phyloP scores from a whole-genome alignment of 2,329 filamentous ascomycete genomes.

The Sordariomycetes sp. region DNA sequence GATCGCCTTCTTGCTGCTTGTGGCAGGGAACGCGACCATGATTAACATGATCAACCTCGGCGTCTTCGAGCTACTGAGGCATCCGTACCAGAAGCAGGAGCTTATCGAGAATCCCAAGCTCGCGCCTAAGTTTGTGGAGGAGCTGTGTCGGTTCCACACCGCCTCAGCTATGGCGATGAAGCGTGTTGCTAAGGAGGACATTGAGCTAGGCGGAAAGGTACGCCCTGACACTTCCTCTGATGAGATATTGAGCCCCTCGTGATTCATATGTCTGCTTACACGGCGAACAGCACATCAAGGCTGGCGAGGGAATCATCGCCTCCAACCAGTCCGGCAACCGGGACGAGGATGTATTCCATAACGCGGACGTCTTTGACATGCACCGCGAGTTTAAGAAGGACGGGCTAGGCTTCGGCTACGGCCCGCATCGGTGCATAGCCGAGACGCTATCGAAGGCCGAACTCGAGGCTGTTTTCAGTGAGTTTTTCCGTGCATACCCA shows the following conservation, averaged over 20 bases:
- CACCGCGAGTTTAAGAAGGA: slow-evolving; percentile 21
- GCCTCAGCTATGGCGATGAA: slow-evolving; percentile 34
- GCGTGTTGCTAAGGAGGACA: slow-evolving; percentile 33
- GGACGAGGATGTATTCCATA: slow-evolving; percentile 29
- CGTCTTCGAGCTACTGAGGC: slow-evolving; percentile 29
- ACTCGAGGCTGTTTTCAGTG: slow-evolving; percentile 30
- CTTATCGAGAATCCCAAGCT: slow-evolving; percentile 27
- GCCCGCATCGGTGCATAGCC: slow-evolving; percentile 32
- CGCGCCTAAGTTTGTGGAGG: slow-evolving; percentile 29
- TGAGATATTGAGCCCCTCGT: not conserved
- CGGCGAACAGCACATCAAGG: slow-evolving; percentile 20
- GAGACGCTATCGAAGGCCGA: slow-evolving; percentile 31
- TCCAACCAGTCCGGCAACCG: slow-evolving; percentile 35
- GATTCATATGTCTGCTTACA: not conserved
- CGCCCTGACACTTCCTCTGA: not conserved
- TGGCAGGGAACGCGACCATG: slow-evolving; percentile 41
- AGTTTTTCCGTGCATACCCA: slow-evolving; percentile 10
- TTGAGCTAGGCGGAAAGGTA: slow-evolving; percentile 29
- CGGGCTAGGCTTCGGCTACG: slow-evolving; percentile 33
- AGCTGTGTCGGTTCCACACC: slow-evolving; percentile 36
- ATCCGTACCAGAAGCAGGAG: slow-evolving; percentile 28
- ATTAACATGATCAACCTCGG: slow-evolving; percentile 39
- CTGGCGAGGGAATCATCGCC: slow-evolving; percentile 33
- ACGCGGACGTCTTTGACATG: slow-evolving; percentile 32
- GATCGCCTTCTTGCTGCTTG: slow-evolving; percentile 36